Conservation (phyloP, 495 filamentous ascomycete species). For the Tetracladium setigerum region DNA sequence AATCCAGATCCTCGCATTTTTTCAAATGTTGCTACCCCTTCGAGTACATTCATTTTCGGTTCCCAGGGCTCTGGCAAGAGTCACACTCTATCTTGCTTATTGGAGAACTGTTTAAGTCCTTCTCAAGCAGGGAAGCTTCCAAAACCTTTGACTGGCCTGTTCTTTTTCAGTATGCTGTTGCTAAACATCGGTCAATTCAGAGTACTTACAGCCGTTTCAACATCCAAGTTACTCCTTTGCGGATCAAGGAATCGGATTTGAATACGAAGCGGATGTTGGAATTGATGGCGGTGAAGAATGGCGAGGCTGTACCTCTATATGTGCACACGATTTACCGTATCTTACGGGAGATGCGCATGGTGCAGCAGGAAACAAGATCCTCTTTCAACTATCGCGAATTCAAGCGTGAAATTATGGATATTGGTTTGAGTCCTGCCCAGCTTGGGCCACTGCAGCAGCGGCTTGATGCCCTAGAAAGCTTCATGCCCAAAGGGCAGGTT, state of each 20-base stretch:
- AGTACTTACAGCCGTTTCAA: conserved; percentile 32
- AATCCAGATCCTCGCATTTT: conserved; percentile 45
- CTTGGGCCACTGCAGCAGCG: conserved; percentile 44
- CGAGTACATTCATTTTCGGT: conserved; percentile 65
- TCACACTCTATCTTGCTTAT: conserved; percentile 61
- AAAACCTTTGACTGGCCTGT: conserved; percentile 51
- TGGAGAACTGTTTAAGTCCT: conserved; percentile 53
- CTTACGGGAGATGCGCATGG: conserved; percentile 49
- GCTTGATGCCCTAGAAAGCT: conserved; percentile 49
- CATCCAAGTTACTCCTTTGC: conserved; percentile 42
- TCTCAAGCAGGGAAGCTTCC: conserved; percentile 28
- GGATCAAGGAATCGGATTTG: conserved; percentile 50
- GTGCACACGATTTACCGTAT: conserved; percentile 50
- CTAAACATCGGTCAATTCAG: too few species aligned
- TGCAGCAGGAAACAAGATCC: conserved; percentile 27
- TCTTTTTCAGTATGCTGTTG: conserved; percentile 68
- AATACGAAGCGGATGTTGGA: conserved; percentile 57
- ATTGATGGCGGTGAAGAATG: conserved; percentile 53
- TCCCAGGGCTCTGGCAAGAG: too few species aligned
- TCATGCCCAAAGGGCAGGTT: conserved; percentile 32
- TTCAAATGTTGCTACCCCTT: conserved; percentile 60
- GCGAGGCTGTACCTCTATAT: conserved; percentile 52
- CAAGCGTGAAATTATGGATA: conserved; percentile 22
- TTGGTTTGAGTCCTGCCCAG: conserved; percentile 36
- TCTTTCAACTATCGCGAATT: conserved; percentile 50